Evolutionary conservation across 345 rosid species (phyloP), one percentile per base, ranked within the genome.

Genomic region (Gossypium bickii): DNA sequence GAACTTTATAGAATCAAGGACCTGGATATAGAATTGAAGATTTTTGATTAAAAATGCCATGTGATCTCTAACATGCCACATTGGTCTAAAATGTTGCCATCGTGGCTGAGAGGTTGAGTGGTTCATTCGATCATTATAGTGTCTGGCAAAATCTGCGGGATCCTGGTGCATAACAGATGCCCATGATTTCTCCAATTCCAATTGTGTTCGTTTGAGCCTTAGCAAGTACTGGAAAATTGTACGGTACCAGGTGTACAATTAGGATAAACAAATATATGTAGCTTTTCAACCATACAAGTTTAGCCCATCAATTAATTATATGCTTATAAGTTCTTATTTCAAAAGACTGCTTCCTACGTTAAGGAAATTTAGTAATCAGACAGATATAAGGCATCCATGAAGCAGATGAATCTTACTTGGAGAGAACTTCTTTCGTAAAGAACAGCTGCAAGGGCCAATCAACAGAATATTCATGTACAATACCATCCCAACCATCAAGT

Each of bases 181-280:
- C 98, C 98, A 92, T 76, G 97, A 92, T 80, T 94, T 94, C 83
- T 92, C 98, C 86, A 94, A 81, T 81, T 94, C 98, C 97, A 94
- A 87, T 79, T 92, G 98, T 43, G 96, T 89, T 78, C 97, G 83
- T 77, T 92, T 92, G 60, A 94, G 93, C 79, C 93, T 86, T 80
- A 92, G 80, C 83, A 94, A 83, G 80, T 94, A 94, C 75, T 89
- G 98, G 87, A 94, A 94, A 71, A 94, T 86, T 82, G 77, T 87
- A 60, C 85, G 86, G 78, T 92, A 92, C 89, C 98, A 92, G 85
- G 60, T 80, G 61, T 74, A 78, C 72, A 71, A 73, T 52, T 71
- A 63, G 78, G 49, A 58, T 74, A 52, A 79, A 75, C 67, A 67
- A 15, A 71, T 55, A 25, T 24, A 59, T 51, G 11, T 49, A 67